A percentile compares a stretch with the other conserved stretches of the same genome.
These are phyloP conservation scores for Aspergillus sp. DNA, from an alignment of 2,329 filamentous ascomycete species.

Conservation along the genomic window DNA sequence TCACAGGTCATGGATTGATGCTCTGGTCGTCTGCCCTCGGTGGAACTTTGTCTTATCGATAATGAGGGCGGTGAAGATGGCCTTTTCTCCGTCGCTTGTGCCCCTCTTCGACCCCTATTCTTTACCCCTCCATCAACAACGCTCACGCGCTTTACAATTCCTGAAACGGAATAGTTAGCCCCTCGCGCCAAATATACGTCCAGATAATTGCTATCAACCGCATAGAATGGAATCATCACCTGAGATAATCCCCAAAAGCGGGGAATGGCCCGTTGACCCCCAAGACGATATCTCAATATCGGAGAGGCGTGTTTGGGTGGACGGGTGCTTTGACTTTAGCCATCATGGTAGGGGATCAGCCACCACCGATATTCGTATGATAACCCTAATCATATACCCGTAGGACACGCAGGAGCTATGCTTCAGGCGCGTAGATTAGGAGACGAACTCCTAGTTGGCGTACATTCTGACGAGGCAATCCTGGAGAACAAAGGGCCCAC, in stretches of 20 bases:
- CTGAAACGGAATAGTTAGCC: background rate
- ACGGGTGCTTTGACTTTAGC: conserved; percentile 99
- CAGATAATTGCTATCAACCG: background rate
- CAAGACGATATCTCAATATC: conserved; percentile 59
- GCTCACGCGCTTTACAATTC: background rate
- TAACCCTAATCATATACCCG: conserved; percentile 5
- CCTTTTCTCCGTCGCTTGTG: background rate
- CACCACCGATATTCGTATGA: background rate
- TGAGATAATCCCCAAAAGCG: conserved; percentile 50
- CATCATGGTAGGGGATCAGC: conserved; percentile 70
- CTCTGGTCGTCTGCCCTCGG: too few species aligned
- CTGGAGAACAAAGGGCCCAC: conserved; percentile 96
- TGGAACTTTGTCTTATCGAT: background rate
- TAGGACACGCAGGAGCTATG: conserved; percentile 94
- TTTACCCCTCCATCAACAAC: background rate
- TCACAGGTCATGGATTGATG: too few species aligned
- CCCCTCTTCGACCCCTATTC: background rate
- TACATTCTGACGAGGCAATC: conserved; percentile 95
- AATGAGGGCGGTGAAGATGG: background rate
- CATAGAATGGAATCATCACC: conserved; percentile 18
- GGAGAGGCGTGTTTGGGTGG: conserved; percentile 87
- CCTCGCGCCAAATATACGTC: background rate
- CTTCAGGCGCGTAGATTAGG: conserved; percentile 92
- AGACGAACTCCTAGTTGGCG: conserved; percentile 81
- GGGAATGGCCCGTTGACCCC: conserved; percentile 65